Conservation (phyloP, 2,329 filamentous ascomycete genomes). For the Lachnellula hyalina region DNA sequence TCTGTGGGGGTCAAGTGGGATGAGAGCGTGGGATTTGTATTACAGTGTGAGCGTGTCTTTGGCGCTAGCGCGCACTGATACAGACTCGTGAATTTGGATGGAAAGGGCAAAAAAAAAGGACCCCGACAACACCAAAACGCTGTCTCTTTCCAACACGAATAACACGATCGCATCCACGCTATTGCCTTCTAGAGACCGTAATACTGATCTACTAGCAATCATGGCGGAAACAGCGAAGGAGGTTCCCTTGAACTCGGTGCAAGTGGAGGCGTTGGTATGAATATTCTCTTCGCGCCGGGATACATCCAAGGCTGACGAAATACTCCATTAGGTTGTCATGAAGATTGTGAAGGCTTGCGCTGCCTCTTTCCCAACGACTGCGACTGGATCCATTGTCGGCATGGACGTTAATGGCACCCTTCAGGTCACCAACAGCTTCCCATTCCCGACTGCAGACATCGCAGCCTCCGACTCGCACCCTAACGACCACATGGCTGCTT, state of each 20-base stretch:
- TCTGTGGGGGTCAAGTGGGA: too few species aligned
- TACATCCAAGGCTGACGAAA: slow-evolving; percentile 22
- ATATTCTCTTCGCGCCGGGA: slow-evolving; percentile 30
- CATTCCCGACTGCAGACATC: slow-evolving; percentile 79
- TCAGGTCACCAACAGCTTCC: slow-evolving; percentile 91
- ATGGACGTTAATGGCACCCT: slow-evolving; percentile 81
- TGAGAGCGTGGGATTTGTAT: too few species aligned
- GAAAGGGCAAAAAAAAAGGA: neutral
- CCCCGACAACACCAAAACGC: neutral
- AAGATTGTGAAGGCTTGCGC: slow-evolving; percentile 97
- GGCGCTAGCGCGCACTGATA: too few species aligned
- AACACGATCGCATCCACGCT: neutral
- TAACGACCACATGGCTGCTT: slow-evolving; percentile 58
- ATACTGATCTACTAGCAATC: slow-evolving; percentile 25
- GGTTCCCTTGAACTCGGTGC: slow-evolving; percentile 74
- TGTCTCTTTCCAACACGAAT: neutral
- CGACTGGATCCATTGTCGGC: slow-evolving; percentile 86
- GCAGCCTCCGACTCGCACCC: slow-evolving; percentile 65
- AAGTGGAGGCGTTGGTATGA: slow-evolving; percentile 89
- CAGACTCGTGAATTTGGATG: too few species aligned
- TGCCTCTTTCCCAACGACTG: slow-evolving; percentile 78
- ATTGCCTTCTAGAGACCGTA: neutral
- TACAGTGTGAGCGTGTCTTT: too few species aligned
- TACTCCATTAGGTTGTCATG: slow-evolving; percentile 69
- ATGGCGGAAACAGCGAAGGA: slow-evolving; percentile 60